Base-by-base conservation (phyloP, 2,329 filamentous ascomycete genomes). In the Thielaviopsis musarum region DNA sequence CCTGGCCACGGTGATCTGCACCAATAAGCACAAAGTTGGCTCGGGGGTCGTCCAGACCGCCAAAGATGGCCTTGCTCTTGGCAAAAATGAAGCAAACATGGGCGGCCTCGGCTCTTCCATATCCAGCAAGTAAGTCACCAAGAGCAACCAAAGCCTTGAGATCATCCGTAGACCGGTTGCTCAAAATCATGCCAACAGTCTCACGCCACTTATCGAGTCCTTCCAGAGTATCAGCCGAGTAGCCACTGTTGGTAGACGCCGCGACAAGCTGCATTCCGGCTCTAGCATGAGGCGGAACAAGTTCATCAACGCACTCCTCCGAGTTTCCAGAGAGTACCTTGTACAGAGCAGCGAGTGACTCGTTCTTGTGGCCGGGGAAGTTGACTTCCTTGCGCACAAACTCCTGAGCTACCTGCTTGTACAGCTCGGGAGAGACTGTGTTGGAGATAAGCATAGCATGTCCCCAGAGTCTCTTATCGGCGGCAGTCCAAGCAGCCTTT, bases 381-480 rank as follows among this genome's bases (percentile, higher is more conserved):
- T 93, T 94, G 59, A 98, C 88, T 69, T 98, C 93, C 66, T 94
- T 91, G 65, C 90, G 85, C 19, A 98, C 86, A 67, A 98, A 98
- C 67, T 98, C 93, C 66, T 95, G 90, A 0, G 90, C 83, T 26
- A 98, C 91, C 68, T 94, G 88, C 69, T 90, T 94, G 80, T 94
- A 97, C 2, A 94, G 76, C 22, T 88, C 87, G 54, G 87, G 76
- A 1, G 88, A 93, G 72, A 95, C 70, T 0, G 82, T 83, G 62
- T 82, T 80, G 1, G 93, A 86, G 41, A 98, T 85, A 21, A 98
- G 77, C 79, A 98, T 87, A 2, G 93, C 94, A 70, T 98, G 94
- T 1, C 89, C 93, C 94, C 94, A 98, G 2, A 98, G 75, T 55
- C 91, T 83, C 69, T 91, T 90, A 69, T 98, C 93, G 34, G 90